phyloP scores from a whole-genome alignment of 1,284 basidiomycete species.

The Trichosporon coremiiforme region DNA sequence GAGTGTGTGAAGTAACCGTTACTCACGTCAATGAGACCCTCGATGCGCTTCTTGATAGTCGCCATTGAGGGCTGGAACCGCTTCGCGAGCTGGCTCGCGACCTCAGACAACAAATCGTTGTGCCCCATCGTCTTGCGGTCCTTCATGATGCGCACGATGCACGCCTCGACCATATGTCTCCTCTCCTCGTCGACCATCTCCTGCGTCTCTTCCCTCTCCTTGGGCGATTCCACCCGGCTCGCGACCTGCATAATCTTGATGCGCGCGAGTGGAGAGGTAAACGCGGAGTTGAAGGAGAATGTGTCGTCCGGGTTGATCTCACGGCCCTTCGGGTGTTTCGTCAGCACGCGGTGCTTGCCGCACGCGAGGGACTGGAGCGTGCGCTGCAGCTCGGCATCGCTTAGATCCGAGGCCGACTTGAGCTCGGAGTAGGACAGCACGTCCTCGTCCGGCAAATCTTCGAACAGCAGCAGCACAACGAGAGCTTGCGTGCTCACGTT shows the following conservation, averaged over 20 bases:
- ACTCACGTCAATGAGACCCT: conserved; percentile 85
- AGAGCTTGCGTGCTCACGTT: conserved; percentile 91
- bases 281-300: conserved; percentile 86
- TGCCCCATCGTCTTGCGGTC: conserved; percentile 86
- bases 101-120: conserved; percentile 87
- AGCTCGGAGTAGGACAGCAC: conserved; percentile 61
- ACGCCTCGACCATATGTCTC: conserved; percentile 90
- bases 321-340: conserved; percentile 84
- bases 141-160: conserved; percentile 98
- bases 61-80: conserved; percentile 85
- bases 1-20: no score
- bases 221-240: conserved; percentile 77
- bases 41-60: conserved; percentile 91
- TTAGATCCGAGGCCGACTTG: conserved; percentile 67
- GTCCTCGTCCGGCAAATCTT: conserved; percentile 68
- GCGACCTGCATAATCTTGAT: conserved; percentile 95
- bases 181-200: conserved; percentile 92
- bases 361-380: conserved; percentile 95
- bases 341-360: conserved; percentile 91
- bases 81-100: conserved; percentile 76
- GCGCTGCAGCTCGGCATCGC: conserved; percentile 78
- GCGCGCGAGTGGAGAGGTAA: conserved; percentile 77
- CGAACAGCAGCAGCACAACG: conserved; percentile 86
- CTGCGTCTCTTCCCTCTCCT: conserved; percentile 88
- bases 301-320: conserved; percentile 75